Evolutionary conservation across 2,329 filamentous ascomycete species (phyloP).

Genomic region (Aureobasidium vineae): DNA sequence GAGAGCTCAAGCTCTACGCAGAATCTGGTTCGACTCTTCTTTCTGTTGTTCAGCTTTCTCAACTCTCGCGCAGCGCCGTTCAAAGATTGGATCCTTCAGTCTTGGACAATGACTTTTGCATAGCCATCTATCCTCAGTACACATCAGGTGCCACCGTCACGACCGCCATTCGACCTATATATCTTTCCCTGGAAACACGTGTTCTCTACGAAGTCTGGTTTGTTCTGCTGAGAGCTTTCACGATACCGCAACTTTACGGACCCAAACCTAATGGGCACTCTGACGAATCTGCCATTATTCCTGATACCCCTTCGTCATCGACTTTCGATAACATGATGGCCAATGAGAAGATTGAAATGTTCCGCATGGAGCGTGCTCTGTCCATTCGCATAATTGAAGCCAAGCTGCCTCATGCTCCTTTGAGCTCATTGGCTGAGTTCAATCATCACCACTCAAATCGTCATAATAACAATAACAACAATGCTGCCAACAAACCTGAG

Average conservation of each 20-base stretch:
- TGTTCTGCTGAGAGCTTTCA: conserved; percentile 84
- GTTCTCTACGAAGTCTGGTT: conserved; percentile 98
- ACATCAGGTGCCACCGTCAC: conserved; percentile 65
- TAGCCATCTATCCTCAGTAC: conserved; percentile 94
- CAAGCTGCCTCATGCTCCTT: conserved; percentile 33
- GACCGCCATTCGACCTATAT: conserved; percentile 80
- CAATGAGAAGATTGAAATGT: conserved; percentile 56
- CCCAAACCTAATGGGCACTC: conserved; percentile 43
- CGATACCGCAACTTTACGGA: conserved; percentile 85
- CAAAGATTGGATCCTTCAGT: conserved; percentile 89
- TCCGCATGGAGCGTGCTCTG: conserved; percentile 63
- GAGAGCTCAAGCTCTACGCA: conserved; percentile 85
- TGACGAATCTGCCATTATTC: conserved; percentile 29
- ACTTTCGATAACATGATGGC: conserved; percentile 32
- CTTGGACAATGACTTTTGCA: conserved; percentile 87
- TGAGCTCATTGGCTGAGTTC: conserved; percentile 24
- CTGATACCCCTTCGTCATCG: conserved; percentile 41
- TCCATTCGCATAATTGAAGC: conserved; percentile 62
- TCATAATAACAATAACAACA: conserved; percentile 22
- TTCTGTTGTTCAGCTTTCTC: conserved; percentile 80
- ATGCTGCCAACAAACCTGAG: conserved; percentile 5
- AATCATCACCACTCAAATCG: conserved; percentile 26
- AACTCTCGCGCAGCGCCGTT: conserved; percentile 84
- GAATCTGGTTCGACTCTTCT: conserved; percentile 80
- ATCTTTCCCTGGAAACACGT: conserved; percentile 79